A percentile compares a stretch with the other conserved stretches of the same genome.
These are phyloP conservation scores for Bruguiera hainesii DNA, from an alignment of 441 rosid species.

Conservation along the genomic window DNA sequence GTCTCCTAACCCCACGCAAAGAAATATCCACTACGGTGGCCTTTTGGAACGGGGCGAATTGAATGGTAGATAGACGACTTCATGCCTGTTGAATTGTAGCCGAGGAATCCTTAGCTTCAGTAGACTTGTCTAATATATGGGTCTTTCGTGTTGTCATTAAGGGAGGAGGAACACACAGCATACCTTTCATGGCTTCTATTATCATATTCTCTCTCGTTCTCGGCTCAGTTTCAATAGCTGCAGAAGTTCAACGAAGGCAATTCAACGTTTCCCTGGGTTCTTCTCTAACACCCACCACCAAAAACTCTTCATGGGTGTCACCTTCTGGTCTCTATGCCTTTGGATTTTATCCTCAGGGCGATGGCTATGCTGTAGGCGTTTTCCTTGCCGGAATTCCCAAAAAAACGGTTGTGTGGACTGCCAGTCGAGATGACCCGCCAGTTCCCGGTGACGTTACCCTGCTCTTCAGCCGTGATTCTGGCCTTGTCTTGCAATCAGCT, in stretches of 20 bases:
- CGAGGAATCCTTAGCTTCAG: too few relatives aligned
- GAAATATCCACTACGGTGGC: too few relatives aligned
- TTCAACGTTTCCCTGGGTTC: conserved; percentile 20
- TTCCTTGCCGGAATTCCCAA: conserved; percentile 19
- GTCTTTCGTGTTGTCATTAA: not conserved
- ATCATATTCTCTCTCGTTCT: too few relatives aligned
- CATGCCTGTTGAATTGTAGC: too few relatives aligned
- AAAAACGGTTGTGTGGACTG: conserved; percentile 27
- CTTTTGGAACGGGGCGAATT: too few relatives aligned
- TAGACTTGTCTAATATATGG: too few relatives aligned
- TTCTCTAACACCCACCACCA: conserved; percentile 22
- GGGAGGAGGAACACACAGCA: not conserved
- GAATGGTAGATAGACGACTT: too few relatives aligned
- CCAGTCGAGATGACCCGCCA: conserved; percentile 20
- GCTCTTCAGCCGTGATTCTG: conserved; percentile 1
- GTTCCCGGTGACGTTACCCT: too few relatives aligned
- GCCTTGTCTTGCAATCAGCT: conserved; percentile 20
- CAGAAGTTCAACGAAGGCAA: conserved; percentile 16
- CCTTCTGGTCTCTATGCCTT: conserved; percentile 37
- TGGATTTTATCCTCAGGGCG: conserved; percentile 28
- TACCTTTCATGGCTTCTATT: not conserved
- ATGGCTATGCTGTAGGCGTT: conserved; percentile 23
- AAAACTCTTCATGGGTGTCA: conserved; percentile 26
- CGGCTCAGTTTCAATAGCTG: not conserved
- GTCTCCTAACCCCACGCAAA: too few relatives aligned